Evolutionary conservation across 2,329 filamentous ascomycete genomes (phyloP).

Genomic region (Pseudocercospora musae): DNA sequence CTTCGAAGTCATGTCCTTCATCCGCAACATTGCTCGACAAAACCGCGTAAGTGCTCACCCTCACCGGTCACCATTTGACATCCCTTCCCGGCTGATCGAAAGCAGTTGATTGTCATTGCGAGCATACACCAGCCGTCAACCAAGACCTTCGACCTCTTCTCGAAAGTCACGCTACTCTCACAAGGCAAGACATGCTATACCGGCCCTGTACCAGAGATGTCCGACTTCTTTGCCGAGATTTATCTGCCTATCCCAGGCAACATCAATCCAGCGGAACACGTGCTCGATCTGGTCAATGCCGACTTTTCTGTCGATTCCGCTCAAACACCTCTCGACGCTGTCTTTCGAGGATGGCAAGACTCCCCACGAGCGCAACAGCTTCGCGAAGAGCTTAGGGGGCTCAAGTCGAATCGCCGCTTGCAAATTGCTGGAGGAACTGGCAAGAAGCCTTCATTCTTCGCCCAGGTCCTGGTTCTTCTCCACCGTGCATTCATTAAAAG

Average conservation of each 20-base stretch:
- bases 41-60: conserved; percentile 57
- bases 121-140: conserved; percentile 82
- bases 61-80: not conserved
- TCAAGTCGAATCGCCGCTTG: conserved; percentile 9
- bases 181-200: conserved; percentile 67
- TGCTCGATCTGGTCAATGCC: conserved; percentile 71
- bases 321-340: conserved; percentile 43
- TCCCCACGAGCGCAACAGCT: conserved; percentile 36
- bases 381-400: conserved; percentile 12
- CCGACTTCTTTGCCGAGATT: conserved; percentile 58
- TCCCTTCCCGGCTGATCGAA: not conserved
- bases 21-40: conserved; percentile 59
- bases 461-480: conserved; percentile 54
- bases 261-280: conserved; percentile 72
- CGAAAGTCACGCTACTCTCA: conserved; percentile 70
- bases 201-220: conserved; percentile 55
- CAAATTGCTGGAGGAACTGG: not conserved
- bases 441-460: conserved; percentile 10
- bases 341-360: conserved; percentile 53
- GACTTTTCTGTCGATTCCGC: conserved; percentile 57
- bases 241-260: conserved; percentile 61
- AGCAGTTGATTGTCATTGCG: conserved; percentile 67
- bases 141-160: conserved; percentile 71
- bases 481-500: conserved; percentile 78
- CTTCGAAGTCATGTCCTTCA: conserved; percentile 68